Base-by-base conservation (phyloP, 495 filamentous ascomycete species). In the Neohortaea acidophila region DNA sequence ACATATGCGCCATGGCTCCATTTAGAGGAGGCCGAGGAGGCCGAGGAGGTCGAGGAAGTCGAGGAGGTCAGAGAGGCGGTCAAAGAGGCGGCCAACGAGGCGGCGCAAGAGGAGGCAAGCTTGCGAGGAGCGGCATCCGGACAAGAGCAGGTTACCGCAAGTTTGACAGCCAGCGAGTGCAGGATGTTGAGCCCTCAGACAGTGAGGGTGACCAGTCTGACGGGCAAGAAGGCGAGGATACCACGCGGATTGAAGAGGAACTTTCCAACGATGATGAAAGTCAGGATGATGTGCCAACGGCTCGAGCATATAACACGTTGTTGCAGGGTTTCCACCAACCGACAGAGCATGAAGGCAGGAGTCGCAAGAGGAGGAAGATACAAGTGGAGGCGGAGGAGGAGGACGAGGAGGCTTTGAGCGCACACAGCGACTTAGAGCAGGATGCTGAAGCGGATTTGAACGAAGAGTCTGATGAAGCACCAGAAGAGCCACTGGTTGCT, bases 291-390 rank as follows among this genome's bases (percentile, higher is more conserved):
- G 21, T 34, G 21, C 32, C 48, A 1, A 36, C 33, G 8, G 48
- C 24, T 8, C 58, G 55, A 26, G 51, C 65, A 10, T 67, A 62
- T 41, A 59, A 54, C 27, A 38, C 51, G n/a, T 53, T 66, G 6
- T 45, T 68, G 2, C 45, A 62, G 32, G 56, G 56, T 2, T 53
- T 66, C 4, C 42, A 47, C 52, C 68, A 79, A 46, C 67, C 75
- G 30, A 49, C 60, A 19, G 67, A 75, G 11, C 59, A 67, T 5
- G 63, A 64, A 14, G 67, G 62, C 31, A 73, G 73, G 36, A 68
- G 61, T 41, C 58, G 66, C 9, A 92, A 86, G 55, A 70, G 68
- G 57, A 65, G 79, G 50, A 86, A 83, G 51, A 48, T 82, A 20
- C n/a, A n/a, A n/a, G n/a, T n/a, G n/a, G 62, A 68, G 13, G 65